Evolutionary conservation across 208 protist genomes (phyloP).

Genomic region (Wallacemonas rigidus): DNA sequence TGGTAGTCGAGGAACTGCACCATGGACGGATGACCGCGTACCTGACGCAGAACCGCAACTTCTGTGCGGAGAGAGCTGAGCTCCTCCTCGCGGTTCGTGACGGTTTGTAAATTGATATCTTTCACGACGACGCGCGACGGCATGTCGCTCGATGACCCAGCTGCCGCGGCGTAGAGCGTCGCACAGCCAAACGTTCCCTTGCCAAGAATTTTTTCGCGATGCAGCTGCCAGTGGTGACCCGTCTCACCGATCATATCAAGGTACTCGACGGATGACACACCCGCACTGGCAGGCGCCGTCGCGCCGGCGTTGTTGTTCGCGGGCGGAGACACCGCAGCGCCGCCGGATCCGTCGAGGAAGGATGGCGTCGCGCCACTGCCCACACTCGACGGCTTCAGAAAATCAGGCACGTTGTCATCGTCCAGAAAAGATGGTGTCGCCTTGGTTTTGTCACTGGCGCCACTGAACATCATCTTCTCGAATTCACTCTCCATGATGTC

Average conservation of each 20-base stretch:
- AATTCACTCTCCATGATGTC: slow-evolving; percentile 22
- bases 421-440: slow-evolving; percentile 3
- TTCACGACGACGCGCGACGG: slow-evolving; percentile 62
- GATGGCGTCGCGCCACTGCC: not conserved
- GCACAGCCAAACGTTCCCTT: slow-evolving; percentile 86
- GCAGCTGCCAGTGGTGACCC: slow-evolving; percentile 33
- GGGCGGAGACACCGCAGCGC: not conserved
- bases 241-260: slow-evolving; percentile 35
- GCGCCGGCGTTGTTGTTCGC: not conserved
- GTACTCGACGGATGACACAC: slow-evolving; percentile 23
- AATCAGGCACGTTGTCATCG: slow-evolving; percentile 9
- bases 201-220: slow-evolving; percentile 66
- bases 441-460: not conserved
- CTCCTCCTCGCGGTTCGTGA: slow-evolving; percentile 57
- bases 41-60: slow-evolving; percentile 47
- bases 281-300: not conserved
- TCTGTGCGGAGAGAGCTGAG: slow-evolving; percentile 60
- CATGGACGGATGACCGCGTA: slow-evolving; percentile 58
- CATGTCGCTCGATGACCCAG: not conserved
- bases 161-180: slow-evolving; percentile 44
- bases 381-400: slow-evolving; percentile 13
- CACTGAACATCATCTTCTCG: slow-evolving; percentile 42
- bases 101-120: slow-evolving; percentile 80
- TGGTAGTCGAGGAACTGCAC: slow-evolving; percentile 71
- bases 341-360: slow-evolving; percentile 9